Evolutionary conservation across 2,329 filamentous ascomycete genomes (phyloP), one percentile per base, ranked within the genome.

Genomic region (Aureobasidium sp.): DNA sequence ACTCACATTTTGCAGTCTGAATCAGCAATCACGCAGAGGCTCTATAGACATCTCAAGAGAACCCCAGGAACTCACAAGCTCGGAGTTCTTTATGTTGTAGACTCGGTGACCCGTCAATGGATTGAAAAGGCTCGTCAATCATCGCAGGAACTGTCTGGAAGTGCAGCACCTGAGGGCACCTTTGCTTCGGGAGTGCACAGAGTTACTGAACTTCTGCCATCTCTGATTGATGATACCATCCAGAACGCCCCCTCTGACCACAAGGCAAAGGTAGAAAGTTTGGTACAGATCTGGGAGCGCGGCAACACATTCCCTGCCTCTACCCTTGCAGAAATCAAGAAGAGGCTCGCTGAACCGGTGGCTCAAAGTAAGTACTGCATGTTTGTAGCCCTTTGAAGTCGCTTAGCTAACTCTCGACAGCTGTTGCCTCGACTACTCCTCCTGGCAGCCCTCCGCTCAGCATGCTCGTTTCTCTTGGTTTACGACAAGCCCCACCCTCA

Each of bases 61-160:
- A 88, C 92, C 68, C 90, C 91, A 64, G 86, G 86, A 74, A 96
- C 91, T 74, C 93, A 99, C 84, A 99, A 99, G 79, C 84, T 99
- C 76, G 94, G 94, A 78, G 92, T 97, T 73, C 87, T 99, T 79
- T 99, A 99, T 87, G 92, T 97, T 79, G 90, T 99, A 92, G 94
- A 99, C 83, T 96, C 93, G 81, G 92, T 99, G 84, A 93, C 92
- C 76, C 91, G 94, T 78, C 93, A 95, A 81, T 99, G 94, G 93
- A 86, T 96, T 81, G 93, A 97, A 76, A 89, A 91, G 78, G 93
- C 94, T 72, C 94, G 92, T 78, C 84, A 87, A 72, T 84, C 89
- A 68, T 90, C 89, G 71, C 92, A 97, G 67, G 73, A 76, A 74
- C 78, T 88, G 72, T 85, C 91, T 76, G 89, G 89, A 78, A 86